These are phyloP conservation scores for Coprinopsis marcescibilis DNA, from an alignment of 768 basidiomycete species.

Conservation along the genomic window DNA sequence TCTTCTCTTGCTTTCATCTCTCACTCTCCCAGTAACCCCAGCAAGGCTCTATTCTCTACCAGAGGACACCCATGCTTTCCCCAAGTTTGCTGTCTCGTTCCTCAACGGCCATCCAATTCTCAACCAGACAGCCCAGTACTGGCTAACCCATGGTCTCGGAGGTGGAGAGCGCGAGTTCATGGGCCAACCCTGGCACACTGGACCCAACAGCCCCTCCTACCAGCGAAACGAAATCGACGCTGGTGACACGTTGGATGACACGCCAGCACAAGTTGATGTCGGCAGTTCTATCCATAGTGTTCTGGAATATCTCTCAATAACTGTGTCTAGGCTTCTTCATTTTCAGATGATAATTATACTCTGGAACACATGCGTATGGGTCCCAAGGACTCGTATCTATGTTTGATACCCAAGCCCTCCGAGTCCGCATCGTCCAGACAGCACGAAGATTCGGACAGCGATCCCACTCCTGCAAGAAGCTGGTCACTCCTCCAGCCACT, in stretches of 20 bases:
- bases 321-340: conserved; percentile 1
- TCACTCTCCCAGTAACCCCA: conserved; percentile 23
- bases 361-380: conserved; percentile 77
- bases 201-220: conserved; percentile 31
- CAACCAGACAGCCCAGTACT: conserved; percentile 66
- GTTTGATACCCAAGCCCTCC: conserved; percentile 66
- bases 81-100: conserved; percentile 76
- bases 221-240: conserved; percentile 57
- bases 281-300: conserved; percentile 5
- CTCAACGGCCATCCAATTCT: conserved; percentile 72
- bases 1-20: conserved; percentile 19
- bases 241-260: conserved; percentile 31
- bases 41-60: conserved; percentile 65
- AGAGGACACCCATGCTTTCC: conserved; percentile 75
- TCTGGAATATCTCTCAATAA: conserved; percentile 5
- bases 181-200: conserved; percentile 52
- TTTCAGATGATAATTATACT: conserved; percentile 30
- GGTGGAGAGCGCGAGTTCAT: conserved; percentile 79
- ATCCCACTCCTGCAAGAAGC: conserved; percentile 64
- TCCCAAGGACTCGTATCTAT: conserved; percentile 63
- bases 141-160: conserved; percentile 65
- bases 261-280: conserved; percentile 30
- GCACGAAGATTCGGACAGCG: conserved; percentile 51
- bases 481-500: conserved; percentile 82
- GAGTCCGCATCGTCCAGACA: conserved; percentile 31